A percentile compares a stretch with the other conserved stretches of the same genome.
phyloP scores from a whole-genome alignment of 768 basidiomycete species.

The Rhodotorula taiwanensis region DNA sequence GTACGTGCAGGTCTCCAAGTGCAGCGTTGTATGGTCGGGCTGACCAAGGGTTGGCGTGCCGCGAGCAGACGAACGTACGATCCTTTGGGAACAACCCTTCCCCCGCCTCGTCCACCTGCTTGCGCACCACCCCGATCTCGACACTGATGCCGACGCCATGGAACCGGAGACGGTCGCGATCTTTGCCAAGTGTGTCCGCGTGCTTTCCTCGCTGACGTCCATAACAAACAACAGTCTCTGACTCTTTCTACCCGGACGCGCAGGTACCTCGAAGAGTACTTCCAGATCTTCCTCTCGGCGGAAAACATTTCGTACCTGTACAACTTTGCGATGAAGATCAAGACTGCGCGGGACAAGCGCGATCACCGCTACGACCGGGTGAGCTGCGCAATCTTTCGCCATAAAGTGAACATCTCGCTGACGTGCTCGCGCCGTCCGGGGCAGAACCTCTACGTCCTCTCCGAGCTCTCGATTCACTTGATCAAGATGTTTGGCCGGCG shows the following conservation, averaged over 20 bases:
- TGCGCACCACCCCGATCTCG: slow-evolving; percentile 91
- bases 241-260: neutral
- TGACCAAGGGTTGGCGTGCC: no score
- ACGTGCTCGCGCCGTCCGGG: neutral
- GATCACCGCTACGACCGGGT: slow-evolving; percentile 54
- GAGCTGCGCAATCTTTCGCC: slow-evolving; percentile 51
- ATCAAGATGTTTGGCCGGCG: slow-evolving; percentile 61
- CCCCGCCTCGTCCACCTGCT: slow-evolving; percentile 78
- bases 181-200: slow-evolving; percentile 69
- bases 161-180: slow-evolving; percentile 63
- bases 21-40: no score
- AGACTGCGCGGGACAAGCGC: slow-evolving; percentile 76
- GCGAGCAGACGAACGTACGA: slow-evolving; percentile 45
- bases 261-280: slow-evolving; percentile 84
- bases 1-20: slow-evolving; percentile 16
- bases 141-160: slow-evolving; percentile 51
- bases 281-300: slow-evolving; percentile 64
- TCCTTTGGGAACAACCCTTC: slow-evolving; percentile 73
- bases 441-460: slow-evolving; percentile 72
- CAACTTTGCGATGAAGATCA: slow-evolving; percentile 70
- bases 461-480: slow-evolving; percentile 82
- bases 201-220: slow-evolving; percentile 6
- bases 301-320: slow-evolving; percentile 81
- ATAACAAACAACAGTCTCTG: no score
- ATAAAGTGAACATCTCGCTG: neutral